Conservation (phyloP, 352 stramenopile species). For the Globisporangium apiculatum region DNA sequence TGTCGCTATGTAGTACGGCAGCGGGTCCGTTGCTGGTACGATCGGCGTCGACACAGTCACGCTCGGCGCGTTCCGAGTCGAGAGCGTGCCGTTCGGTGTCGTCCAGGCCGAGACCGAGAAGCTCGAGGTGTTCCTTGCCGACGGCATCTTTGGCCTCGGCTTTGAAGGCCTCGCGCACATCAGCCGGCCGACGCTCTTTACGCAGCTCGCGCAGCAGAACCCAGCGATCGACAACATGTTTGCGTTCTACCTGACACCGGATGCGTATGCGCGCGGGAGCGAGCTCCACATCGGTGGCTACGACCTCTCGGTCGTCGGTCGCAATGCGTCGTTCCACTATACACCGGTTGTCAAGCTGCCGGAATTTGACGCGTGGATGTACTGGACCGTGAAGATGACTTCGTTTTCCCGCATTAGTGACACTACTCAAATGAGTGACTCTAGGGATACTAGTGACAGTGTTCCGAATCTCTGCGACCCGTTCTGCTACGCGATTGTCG, state of each 20-base stretch:
- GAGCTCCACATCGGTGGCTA: slow-evolving; percentile 83
- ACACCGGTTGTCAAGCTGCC: slow-evolving; percentile 79
- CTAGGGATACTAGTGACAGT: slow-evolving; percentile 1
- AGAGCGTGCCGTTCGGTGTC: slow-evolving; percentile 74
- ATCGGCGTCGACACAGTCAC: slow-evolving; percentile 69
- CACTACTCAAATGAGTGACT: neutral
- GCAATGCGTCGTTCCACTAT: slow-evolving; percentile 84
- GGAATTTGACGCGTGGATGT: slow-evolving; percentile 75
- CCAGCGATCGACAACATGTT: slow-evolving; percentile 81
- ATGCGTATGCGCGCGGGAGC: slow-evolving; percentile 57
- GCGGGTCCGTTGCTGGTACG: slow-evolving; percentile 69
- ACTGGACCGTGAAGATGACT: slow-evolving; percentile 82
- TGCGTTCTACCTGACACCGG: slow-evolving; percentile 80
- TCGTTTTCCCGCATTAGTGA: slow-evolving; percentile 22
- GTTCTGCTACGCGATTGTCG: slow-evolving; percentile 85
- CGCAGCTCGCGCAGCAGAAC: slow-evolving; percentile 54
- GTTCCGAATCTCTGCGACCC: slow-evolving; percentile 53
- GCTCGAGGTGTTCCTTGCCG: slow-evolving; percentile 76
- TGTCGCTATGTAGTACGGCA: slow-evolving; percentile 49
- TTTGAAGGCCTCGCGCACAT: slow-evolving; percentile 87
- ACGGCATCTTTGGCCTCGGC: slow-evolving; percentile 82
- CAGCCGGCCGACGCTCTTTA: slow-evolving; percentile 77
- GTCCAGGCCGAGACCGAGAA: slow-evolving; percentile 58
- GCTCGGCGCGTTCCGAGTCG: slow-evolving; percentile 59
- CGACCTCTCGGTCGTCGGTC: slow-evolving; percentile 72